Percentiles rank a stretch among this genome's conserved stretches.
Conservation (phyloP, 176 grass and related monocot species). For the Typha latifolia region DNA sequence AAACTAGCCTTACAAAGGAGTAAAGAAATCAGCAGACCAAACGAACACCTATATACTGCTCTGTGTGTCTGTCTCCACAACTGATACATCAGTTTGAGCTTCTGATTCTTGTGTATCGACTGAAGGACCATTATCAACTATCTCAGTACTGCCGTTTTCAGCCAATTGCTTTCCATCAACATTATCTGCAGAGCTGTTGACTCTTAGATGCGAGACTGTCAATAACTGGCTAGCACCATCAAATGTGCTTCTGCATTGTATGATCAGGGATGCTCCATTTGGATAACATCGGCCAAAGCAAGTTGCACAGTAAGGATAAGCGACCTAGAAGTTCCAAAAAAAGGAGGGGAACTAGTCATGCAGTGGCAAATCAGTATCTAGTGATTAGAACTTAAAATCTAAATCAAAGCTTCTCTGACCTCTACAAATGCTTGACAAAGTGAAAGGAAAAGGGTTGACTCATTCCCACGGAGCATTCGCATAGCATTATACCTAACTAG, state of each 20-base stretch:
- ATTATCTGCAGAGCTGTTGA: constrained; percentile 26
- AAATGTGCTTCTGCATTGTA: constrained; percentile 45
- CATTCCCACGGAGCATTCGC: constrained; percentile 80
- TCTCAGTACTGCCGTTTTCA: neutral
- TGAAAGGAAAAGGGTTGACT: constrained; percentile 78
- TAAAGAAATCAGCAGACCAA: neutral
- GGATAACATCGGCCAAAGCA: constrained; percentile 88
- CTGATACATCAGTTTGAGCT: constrained; percentile 1
- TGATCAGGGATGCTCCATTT: constrained; percentile 69
- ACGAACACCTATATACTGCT: neutral
- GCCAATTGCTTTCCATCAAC: constrained; percentile 43
- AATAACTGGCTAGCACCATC: constrained; percentile 58
- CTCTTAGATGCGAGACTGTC: constrained; percentile 33
- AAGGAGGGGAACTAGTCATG: neutral
- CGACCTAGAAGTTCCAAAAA: constrained; percentile 31
- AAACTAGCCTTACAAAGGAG: neutral
- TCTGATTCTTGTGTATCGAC: constrained; percentile 24
- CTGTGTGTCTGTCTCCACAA: constrained; percentile 3
- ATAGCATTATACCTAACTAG: constrained; percentile 94
- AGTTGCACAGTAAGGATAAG: constrained; percentile 59
- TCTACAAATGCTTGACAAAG: constrained; percentile 87
- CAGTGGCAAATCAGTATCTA: neutral
- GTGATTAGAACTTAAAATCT: neutral
- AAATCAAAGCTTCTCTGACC: constrained; percentile 36
- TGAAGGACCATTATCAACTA: constrained; percentile 16